A percentile compares a stretch with the other conserved stretches of the same genome.
phyloP scores from a whole-genome alignment of 345 rosid species.

The Carallia pectinifolia region DNA sequence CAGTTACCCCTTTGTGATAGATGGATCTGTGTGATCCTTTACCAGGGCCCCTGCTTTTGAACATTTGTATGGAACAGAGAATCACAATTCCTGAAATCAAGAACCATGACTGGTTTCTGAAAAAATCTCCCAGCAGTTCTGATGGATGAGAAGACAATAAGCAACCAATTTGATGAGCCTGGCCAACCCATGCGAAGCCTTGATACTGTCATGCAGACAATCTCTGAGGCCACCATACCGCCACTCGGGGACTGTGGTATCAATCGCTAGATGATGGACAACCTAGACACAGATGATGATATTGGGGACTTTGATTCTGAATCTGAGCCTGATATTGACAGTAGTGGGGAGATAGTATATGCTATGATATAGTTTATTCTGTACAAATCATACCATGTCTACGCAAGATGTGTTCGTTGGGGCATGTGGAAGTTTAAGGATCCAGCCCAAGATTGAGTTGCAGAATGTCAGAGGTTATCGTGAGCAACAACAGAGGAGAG shows the following conservation, averaged over 20 bases:
- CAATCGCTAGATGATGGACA: conserved; percentile 18
- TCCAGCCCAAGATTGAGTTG: not conserved
- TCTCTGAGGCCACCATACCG: conserved; percentile 32
- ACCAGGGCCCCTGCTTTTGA: conserved; percentile 4
- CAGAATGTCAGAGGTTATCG: not conserved
- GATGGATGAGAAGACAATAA: conserved; percentile 30
- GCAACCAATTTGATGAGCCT: conserved; percentile 31
- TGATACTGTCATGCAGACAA: conserved; percentile 33
- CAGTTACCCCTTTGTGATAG: not conserved
- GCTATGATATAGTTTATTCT: conserved; percentile 8
- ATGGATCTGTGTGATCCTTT: not conserved
- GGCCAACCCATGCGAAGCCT: conserved; percentile 32
- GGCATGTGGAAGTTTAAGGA: not conserved
- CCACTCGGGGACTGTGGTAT: conserved; percentile 20
- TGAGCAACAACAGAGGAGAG: conserved; percentile 16
- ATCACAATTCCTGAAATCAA: conserved; percentile 29
- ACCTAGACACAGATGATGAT: conserved; percentile 34
- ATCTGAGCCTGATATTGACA: conserved; percentile 33
- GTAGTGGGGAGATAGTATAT: conserved; percentile 34
- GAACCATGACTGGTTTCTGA: conserved; percentile 33
- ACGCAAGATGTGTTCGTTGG: not conserved
- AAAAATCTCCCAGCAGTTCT: conserved; percentile 28
- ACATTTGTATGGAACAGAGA: conserved; percentile 17
- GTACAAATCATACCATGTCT: conserved; percentile 4
- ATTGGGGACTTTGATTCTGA: conserved; percentile 31